phyloP scores from a whole-genome alignment of 1,139 yeast species.

The Pichia sp. region DNA sequence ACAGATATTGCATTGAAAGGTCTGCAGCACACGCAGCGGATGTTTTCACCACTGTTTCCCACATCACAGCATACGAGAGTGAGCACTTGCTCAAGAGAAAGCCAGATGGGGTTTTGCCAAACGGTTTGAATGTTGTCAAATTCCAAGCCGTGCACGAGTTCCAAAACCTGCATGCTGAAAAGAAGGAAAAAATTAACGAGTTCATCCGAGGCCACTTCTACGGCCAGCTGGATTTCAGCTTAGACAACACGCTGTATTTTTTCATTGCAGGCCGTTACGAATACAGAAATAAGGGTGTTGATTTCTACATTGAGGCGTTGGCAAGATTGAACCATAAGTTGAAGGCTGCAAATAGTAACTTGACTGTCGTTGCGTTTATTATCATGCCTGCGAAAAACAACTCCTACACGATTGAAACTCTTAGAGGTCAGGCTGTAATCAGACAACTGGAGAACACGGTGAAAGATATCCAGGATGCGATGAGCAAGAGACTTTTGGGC shows the following conservation, averaged over 20 bases:
- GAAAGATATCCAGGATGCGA: constrained; percentile 79
- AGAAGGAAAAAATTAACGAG: constrained; percentile 89
- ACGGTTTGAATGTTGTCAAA: constrained; percentile 92
- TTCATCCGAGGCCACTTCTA: constrained; percentile 96
- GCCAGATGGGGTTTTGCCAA: constrained; percentile 97
- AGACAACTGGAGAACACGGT: constrained; percentile 88
- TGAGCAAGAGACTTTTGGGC: constrained; percentile 84
- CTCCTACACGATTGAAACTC: constrained; percentile 92
- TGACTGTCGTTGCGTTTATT: constrained; percentile 95
- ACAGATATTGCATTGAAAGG: constrained; percentile 92
- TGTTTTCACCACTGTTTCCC: constrained; percentile 95
- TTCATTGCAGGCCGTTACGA: constrained; percentile 98
- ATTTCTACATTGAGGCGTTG: constrained; percentile 86
- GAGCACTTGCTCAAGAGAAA: constrained; percentile 91
- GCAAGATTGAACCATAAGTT: constrained; percentile 88
- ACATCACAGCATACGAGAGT: constrained; percentile 91
- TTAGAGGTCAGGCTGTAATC: constrained; percentile 94
- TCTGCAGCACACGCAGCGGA: constrained; percentile 96
- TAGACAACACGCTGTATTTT: constrained; percentile 89
- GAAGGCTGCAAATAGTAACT: constrained; percentile 75
- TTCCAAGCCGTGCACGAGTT: constrained; percentile 97
- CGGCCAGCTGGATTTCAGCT: constrained; percentile 91
- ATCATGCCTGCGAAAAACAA: constrained; percentile 96
- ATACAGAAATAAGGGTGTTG: constrained; percentile 95
- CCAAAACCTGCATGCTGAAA: constrained; percentile 89